Evolutionary conservation across 768 basidiomycete genomes (phyloP).

Genomic region (Lentinula guzmanii): DNA sequence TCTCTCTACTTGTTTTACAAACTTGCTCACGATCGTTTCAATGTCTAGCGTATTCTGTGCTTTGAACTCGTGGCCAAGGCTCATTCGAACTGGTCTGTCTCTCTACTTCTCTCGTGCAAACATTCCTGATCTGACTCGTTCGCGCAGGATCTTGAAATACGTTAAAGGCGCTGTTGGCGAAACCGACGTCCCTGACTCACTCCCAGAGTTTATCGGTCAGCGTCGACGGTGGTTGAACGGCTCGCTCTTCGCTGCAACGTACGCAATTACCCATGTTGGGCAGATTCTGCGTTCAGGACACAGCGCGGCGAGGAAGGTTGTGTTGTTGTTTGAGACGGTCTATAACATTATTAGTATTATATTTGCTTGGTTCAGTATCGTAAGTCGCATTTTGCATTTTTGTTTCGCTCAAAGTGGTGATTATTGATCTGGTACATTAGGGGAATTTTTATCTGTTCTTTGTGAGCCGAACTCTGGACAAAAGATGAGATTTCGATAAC

Average conservation of each 20-base stretch:
- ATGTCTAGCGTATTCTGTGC: conserved; percentile 68
- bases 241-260: conserved; percentile 92
- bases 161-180: conserved; percentile 91
- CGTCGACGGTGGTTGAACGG: conserved; percentile 88
- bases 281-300: conserved; percentile 82
- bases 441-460: conserved; percentile 97
- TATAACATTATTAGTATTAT: conserved; percentile 86
- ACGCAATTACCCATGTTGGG: conserved; percentile 83
- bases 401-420: neutral
- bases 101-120: conserved; percentile 7
- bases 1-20: neutral
- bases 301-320: conserved; percentile 63
- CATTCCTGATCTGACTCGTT: conserved; percentile 2
- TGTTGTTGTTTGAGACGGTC: conserved; percentile 73
- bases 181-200: conserved; percentile 89
- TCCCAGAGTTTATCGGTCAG: conserved; percentile 92
- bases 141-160: conserved; percentile 86
- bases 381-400: conserved; percentile 30
- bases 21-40: conserved; percentile 9
- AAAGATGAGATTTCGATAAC: neutral
- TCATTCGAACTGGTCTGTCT: conserved; percentile 66
- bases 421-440: conserved; percentile 24
- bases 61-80: conserved; percentile 76
- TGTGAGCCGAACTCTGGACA: conserved; percentile 38
- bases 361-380: conserved; percentile 92